Base-by-base conservation (phyloP, 192 early-diverging fungal species). In the Neocallimastix lanati region DNA sequence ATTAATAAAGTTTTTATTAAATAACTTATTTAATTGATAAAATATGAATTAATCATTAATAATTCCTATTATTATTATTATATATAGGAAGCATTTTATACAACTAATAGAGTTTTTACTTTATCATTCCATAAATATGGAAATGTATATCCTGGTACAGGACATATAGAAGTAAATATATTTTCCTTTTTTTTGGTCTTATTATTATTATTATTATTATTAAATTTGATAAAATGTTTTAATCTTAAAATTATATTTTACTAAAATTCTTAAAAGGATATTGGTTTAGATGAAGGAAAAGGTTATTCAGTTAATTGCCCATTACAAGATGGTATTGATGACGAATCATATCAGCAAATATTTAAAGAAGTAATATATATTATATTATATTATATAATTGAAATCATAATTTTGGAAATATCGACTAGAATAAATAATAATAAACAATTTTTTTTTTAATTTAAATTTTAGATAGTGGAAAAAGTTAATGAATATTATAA, bases 341-440 rank as follows among this genome's bases (percentile, higher is more conserved):
- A 99, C 81, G 86, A 84, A n/a, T 90, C 94, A 25, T 99, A 99
- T 84, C 87, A 91, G 67, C 93, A 89, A 67, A 91, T 99, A 28
- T 99, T 98, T 83, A 89, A 94, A 80, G 92, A 93, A 12, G 93
- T 94, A 7, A 92, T 95, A 87, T 85, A 84, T 79, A 87, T 92
- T 79, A 33, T 33, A 33, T 11, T 33, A 33, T n/a, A n/a, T n/a
- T n/a, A n/a, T n/a, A n/a, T n/a, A n/a, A n/a, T n/a, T n/a, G n/a
- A n/a, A n/a, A n/a, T n/a, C n/a, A n/a, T n/a, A n/a, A n/a, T n/a
- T n/a, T n/a, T n/a, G n/a, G n/a, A n/a, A n/a, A n/a, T n/a, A n/a
- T n/a, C n/a, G n/a, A n/a, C n/a, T n/a, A n/a, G n/a, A n/a, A n/a
- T n/a, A n/a, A n/a, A n/a, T n/a, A n/a, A n/a, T n/a, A n/a, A n/a